Base-by-base conservation (phyloP, 768 basidiomycete species). In the Boletellus ananas region DNA sequence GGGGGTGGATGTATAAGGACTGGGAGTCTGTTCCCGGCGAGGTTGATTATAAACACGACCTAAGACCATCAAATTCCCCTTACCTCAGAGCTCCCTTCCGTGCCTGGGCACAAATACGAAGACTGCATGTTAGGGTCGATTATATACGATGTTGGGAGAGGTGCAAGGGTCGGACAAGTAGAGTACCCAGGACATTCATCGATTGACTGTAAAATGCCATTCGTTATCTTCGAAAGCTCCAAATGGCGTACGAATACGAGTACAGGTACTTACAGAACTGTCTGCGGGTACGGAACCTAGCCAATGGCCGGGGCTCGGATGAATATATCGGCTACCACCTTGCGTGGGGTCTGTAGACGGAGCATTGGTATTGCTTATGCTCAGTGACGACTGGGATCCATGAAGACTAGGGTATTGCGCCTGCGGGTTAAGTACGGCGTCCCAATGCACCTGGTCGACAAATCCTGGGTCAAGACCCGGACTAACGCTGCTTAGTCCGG, bases 261-360 rank as follows among this genome's bases (percentile, higher is more conserved):
- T 10, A 14, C 20, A 34, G 33, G n/a, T 21, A 29, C 56, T 16
- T 45, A 55, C 58, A 3, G 14, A 27, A 18, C 33, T 36, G 45
- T 29, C 34, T 0, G 18, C 6, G 7, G 36, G 2, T 9, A 18
- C 6, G 0, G 11, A 1, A 21, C n/a, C 36, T 3, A 5, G 20
- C 8, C 5, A 42, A 27, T 35, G 3, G 16, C 27, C 36, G 2
- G 16, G 21, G 18, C 23, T 12, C 6, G 41, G 8, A 16, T 18
- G 3, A 4, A 16, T 17, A 44, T 16, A 34, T 21, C 18, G 6
- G 14, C 18, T 9, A 2, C 3, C 14, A 21, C 2, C 35, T 18
- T 14, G 21, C 17, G 17, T 3, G 14, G 12, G 12, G 33, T 14
- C 14, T 3, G 38, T 16, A 8, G 25, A 31, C 0, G 31, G 1